A percentile compares a stretch with the other conserved stretches of the same genome.
phyloP scores from a whole-genome alignment of 805 yeast genomes.

The Metschnikowia sp. region DNA sequence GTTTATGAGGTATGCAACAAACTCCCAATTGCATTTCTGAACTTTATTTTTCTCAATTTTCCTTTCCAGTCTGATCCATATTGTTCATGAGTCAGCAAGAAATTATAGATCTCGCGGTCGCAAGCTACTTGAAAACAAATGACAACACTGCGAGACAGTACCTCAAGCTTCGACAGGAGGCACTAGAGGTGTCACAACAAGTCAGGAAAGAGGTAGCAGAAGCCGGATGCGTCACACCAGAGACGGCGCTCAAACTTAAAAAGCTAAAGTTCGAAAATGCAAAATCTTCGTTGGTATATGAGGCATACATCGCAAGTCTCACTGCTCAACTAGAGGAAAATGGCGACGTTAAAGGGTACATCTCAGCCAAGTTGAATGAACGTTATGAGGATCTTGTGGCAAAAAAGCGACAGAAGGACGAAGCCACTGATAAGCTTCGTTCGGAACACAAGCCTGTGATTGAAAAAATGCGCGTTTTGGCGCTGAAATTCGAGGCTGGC shows the following conservation, averaged over 20 bases:
- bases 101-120: constrained; percentile 30
- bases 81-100: constrained; percentile 27
- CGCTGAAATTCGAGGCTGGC: constrained; percentile 20
- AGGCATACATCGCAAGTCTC: constrained; percentile 24
- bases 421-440: constrained; percentile 24
- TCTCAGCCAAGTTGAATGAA: constrained; percentile 19
- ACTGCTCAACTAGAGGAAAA: constrained; percentile 17
- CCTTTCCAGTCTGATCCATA: not conserved
- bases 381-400: constrained; percentile 21
- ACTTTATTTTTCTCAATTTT: not conserved
- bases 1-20: too few relatives aligned
- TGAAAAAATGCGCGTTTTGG: constrained; percentile 29
- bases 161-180: constrained; percentile 31
- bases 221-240: constrained; percentile 9
- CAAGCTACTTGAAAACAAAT: constrained; percentile 27
- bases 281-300: constrained; percentile 23
- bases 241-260: constrained; percentile 14
- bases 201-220: constrained; percentile 10
- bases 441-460: constrained; percentile 34
- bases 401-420: constrained; percentile 14
- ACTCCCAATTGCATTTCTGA: not conserved
- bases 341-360: constrained; percentile 11
- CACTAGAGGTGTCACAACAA: constrained; percentile 9
- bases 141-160: constrained; percentile 34
- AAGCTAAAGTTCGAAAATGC: constrained; percentile 31